phyloP scores from a whole-genome alignment of 306 rosid genomes.

The Cicer cuneatum region DNA sequence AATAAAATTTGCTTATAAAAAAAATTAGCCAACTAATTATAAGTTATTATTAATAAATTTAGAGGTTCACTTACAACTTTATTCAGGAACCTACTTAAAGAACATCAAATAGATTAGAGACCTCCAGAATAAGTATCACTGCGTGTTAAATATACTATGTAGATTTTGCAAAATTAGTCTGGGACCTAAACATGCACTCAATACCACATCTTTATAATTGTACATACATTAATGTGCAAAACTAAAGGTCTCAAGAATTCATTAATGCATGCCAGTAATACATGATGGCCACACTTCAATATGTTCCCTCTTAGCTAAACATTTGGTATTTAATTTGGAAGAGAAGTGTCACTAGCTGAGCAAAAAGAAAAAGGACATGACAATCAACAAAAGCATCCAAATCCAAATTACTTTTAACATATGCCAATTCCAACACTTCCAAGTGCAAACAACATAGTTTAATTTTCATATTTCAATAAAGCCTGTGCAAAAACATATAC shows the following conservation, averaged over 20 bases:
- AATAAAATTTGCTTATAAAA: no score
- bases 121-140: neutral
- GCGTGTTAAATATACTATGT: no score
- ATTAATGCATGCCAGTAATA: neutral
- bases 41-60: no score
- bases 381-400: slow-evolving; percentile 23
- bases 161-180: no score
- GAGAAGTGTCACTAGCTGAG: neutral
- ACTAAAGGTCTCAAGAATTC: neutral
- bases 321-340: neutral
- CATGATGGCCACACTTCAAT: neutral
- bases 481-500: slow-evolving; percentile 21
- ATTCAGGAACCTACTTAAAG: no score
- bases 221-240: neutral
- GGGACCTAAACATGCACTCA: no score
- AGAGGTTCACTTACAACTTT: no score
- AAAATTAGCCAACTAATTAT: no score
- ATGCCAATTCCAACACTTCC: slow-evolving; percentile 21
- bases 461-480: slow-evolving; percentile 28
- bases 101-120: neutral
- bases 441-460: slow-evolving; percentile 17
- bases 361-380: neutral
- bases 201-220: neutral
- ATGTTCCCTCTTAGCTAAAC: neutral
- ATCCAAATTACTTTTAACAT: slow-evolving; percentile 1